A percentile compares a stretch with the other conserved stretches of the same genome.
Evolutionary conservation across 1,139 yeast genomes (phyloP).

Genomic region (Pichia kudriavzevii): DNA sequence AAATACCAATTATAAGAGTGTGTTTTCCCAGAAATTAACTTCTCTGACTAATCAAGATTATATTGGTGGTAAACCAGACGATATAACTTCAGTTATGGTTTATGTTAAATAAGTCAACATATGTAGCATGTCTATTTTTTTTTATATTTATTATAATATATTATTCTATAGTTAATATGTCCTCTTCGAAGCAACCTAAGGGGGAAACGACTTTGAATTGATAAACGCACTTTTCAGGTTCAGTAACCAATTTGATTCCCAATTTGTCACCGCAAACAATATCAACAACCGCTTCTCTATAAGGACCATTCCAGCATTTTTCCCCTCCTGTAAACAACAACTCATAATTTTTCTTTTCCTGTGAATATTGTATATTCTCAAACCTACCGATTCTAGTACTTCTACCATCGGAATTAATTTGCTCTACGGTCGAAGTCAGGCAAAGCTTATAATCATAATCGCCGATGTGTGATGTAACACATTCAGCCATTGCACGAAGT

Average conservation of each 20-base stretch:
- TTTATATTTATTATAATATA: not conserved
- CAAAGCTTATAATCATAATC: constrained; percentile 67
- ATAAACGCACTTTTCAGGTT: constrained; percentile 86
- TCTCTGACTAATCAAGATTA: constrained; percentile 62
- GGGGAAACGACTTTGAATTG: constrained; percentile 58
- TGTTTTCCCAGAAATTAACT: constrained; percentile 73
- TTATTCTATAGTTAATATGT: constrained; percentile 5
- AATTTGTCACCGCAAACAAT: constrained; percentile 60
- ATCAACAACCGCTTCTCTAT: constrained; percentile 58
- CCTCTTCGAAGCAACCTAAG: constrained; percentile 47
- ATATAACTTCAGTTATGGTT: constrained; percentile 74
- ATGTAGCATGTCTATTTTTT: not conserved
- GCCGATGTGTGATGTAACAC: constrained; percentile 47
- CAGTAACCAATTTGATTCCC: constrained; percentile 59
- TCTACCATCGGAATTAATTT: constrained; percentile 42
- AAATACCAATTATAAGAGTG: constrained; percentile 71
- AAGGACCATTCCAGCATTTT: constrained; percentile 93
- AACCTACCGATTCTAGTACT: constrained; percentile 49
- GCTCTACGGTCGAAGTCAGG: constrained; percentile 49
- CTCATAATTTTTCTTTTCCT: constrained; percentile 28
- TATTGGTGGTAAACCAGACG: constrained; percentile 93
- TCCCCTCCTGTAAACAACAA: constrained; percentile 59
- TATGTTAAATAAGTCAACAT: constrained; percentile 37
- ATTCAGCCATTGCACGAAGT: constrained; percentile 45
- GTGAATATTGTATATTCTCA: constrained; percentile 27